Base-by-base conservation (phyloP, 768 basidiomycete species). In the Boletellus ananiceps region DNA sequence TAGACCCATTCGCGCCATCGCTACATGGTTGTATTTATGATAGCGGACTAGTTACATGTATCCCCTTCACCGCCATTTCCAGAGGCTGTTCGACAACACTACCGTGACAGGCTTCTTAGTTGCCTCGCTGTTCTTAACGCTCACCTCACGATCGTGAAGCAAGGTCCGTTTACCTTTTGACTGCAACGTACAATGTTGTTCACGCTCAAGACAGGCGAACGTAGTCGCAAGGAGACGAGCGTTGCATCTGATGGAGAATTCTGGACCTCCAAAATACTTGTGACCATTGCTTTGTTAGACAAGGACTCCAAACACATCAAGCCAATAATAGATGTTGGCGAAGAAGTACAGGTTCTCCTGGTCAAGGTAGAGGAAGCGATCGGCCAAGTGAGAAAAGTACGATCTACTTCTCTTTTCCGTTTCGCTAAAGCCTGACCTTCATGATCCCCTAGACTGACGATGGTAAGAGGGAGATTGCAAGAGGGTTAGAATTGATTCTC, bases 111-210 rank as follows among this genome's bases (percentile, higher is more conserved):
- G 43, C 76, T 97, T 32, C 79, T 93, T 46, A 69, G 78, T 18
- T 84, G 82, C 59, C 71, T 97, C 31, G 83, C 84, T 14, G 84
- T 91, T 51, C 76, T 97, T 14, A 84, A 79, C 13, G 69, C 74
- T 16, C 82, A 86, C 46, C 71, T 72, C 2, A 71, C 74, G 1
- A 56, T 74, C 15, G 58, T 83, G 27, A 80, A 78, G 52, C 73
- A 76, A 61, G 79, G 84, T 83, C 27, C 71, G 57, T 40, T 36
- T 37, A 31, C 19, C 32, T 31, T 21, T 37, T 14, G 4, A 31
- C 19, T 32, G 18, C 38, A 21, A 27, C 32, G n/a, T 34, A 34
- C 46, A 14, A 15, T 47, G 14, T 34, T 42, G 36, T 12, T 62
- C 29, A 57, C 29, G 5, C 15, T 6, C 2, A 1, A 9, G 6